Percentiles rank a stretch among this genome's conserved stretches.
phyloP scores from a whole-genome alignment of 1,284 basidiomycete species.

The Cerrena zonata region DNA sequence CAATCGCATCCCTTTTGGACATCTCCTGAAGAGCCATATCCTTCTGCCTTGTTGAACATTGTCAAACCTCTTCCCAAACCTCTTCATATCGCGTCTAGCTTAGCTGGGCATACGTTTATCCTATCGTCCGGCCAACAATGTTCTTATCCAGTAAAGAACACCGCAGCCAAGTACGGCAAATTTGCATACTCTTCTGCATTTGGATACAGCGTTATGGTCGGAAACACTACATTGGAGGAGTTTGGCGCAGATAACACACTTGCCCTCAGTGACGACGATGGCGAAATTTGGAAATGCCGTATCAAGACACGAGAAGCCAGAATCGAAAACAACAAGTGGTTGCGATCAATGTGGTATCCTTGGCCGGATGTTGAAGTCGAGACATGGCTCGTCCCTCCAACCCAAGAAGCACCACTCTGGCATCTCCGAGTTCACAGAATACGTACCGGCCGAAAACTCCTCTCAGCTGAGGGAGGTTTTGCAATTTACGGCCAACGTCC shows the following conservation, averaged over 20 bases:
- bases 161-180: conserved; percentile 74
- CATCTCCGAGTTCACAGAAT: conserved; percentile 67
- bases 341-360: conserved; percentile 68
- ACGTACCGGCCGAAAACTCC: conserved; percentile 42
- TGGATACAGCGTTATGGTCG: conserved; percentile 70
- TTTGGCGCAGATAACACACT: conserved; percentile 65
- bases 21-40: conserved; percentile 57
- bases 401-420: conserved; percentile 52
- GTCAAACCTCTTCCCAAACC: conserved; percentile 54
- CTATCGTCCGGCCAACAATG: conserved; percentile 75
- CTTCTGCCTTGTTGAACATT: conserved; percentile 38
- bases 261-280: conserved; percentile 60
- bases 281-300: conserved; percentile 68
- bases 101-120: conserved; percentile 63
- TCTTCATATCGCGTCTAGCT: conserved; percentile 60
- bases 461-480: conserved; percentile 66
- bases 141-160: conserved; percentile 73
- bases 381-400: conserved; percentile 70
- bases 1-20: conserved; percentile 69
- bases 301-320: conserved; percentile 58
- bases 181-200: conserved; percentile 70
- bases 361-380: conserved; percentile 70
- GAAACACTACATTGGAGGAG: conserved; percentile 65
- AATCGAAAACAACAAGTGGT: conserved; percentile 51
- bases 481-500: conserved; percentile 65